Evolutionary conservation across 2,329 filamentous ascomycete species (phyloP), one percentile per base, ranked within the genome.

Genomic region (Furcasterigmium sp.): DNA sequence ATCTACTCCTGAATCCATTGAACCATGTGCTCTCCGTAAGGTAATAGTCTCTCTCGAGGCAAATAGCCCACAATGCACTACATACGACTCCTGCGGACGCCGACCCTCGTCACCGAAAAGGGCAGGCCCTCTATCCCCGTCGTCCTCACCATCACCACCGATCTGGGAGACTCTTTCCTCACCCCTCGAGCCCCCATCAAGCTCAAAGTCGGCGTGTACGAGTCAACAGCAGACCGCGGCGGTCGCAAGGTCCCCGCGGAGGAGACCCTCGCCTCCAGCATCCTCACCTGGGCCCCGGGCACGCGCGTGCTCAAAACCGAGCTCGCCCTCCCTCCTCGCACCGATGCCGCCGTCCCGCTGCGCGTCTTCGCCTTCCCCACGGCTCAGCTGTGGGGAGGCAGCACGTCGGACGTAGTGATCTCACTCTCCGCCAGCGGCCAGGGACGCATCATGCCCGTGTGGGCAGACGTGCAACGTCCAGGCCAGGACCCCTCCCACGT

Each of bases 1-100:
- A n/a, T n/a, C n/a, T n/a, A n/a, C n/a, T n/a, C n/a, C n/a, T n/a
- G n/a, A n/a, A n/a, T n/a, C n/a, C n/a, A n/a, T n/a, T n/a, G n/a
- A n/a, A n/a, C n/a, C n/a, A n/a, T n/a, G n/a, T n/a, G n/a, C n/a
- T n/a, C n/a, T n/a, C n/a, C n/a, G n/a, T n/a, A n/a, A n/a, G n/a
- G n/a, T n/a, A n/a, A n/a, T n/a, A n/a, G n/a, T n/a, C n/a, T n/a
- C n/a, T n/a, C n/a, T n/a, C n/a, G n/a, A n/a, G n/a, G n/a, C n/a
- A n/a, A n/a, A n/a, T n/a, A n/a, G n/a, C n/a, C n/a, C n/a, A n/a
- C 9, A 15, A 81, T 80, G 76, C 75, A 80, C 51, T 81, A 80
- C 62, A 69, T 80, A 45, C 70, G 76, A 30, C 67, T 79, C 5
- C 60, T 80, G 25, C 65, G 76, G 13, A 64, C 70, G 3, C 72